Base-by-base conservation (phyloP, 1,139 yeast species). In the Blastobotrys ciferrii region DNA sequence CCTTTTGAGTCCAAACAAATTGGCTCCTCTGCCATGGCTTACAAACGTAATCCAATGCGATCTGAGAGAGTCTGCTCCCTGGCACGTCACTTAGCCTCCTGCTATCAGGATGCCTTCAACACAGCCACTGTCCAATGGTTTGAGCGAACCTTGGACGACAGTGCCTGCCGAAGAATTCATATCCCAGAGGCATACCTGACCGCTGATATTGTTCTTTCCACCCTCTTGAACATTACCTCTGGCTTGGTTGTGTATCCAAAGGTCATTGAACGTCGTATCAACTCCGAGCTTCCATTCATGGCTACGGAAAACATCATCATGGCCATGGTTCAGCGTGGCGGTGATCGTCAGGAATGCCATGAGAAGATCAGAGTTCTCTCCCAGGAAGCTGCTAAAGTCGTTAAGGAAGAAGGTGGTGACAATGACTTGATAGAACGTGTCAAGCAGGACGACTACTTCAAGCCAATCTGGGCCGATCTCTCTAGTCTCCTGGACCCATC, bases 271-370 rank as follows among this genome's bases (percentile, higher is more conserved):
- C 86, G 98, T 76, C 86, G 98, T 74, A 92, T 92, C 70, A 82
- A 70, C 68, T 79, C 96, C 46, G 98, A 94, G 72, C 78, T 92
- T 65, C 99, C 99, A 60, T 92, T 94, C 77, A 92, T 92, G 99
- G 99, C 99, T 58, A 92, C 99, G 48, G 99, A 92, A 74, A 92
- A 92, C 73, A 82, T 92, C 68, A 92, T 92, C 69, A 92, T 92
- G 99, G 98, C 98, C 50, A 92, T 92, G 97, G 98, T 92, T 52
- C 95, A 89, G 72, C 84, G 85, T 70, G 98, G 98, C 61, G 98
- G 87, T 42, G 89, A 95, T 23, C 86, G 99, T 78, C 99, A 92
- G 76, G 96, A 89, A 51, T 92, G 96, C 66, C 99, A 92, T 72
- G 99, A 92, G 75, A 87, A 87, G 72, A 91, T 92, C 70, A 84